Conservation (phyloP, 2,329 filamentous ascomycete species). For the Laburnicola sp. region DNA sequence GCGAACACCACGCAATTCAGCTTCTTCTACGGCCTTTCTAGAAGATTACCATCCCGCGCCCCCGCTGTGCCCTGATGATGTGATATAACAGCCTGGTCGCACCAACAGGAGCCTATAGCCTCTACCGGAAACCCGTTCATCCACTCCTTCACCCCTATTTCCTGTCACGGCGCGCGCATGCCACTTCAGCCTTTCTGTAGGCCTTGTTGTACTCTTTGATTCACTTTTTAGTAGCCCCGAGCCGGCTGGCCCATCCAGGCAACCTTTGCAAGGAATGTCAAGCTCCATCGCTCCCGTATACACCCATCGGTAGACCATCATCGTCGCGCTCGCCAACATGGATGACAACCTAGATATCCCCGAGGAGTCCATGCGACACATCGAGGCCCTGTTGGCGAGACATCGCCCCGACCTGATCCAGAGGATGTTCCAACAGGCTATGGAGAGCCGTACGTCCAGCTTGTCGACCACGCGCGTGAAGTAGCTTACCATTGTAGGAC, state of each 20-base stretch:
- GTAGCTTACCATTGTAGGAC: slow-evolving; percentile 34
- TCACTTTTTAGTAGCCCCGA: slow-evolving; percentile 10
- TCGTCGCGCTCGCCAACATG: slow-evolving; percentile 26
- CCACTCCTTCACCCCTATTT: slow-evolving; percentile 34
- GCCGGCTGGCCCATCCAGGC: slow-evolving; percentile 3
- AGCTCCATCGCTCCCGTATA: slow-evolving; percentile 10
- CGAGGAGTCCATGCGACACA: slow-evolving; percentile 44
- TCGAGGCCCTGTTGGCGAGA: slow-evolving; percentile 41
- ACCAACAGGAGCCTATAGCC: slow-evolving; percentile 38
- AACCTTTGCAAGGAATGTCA: slow-evolving; percentile 18
- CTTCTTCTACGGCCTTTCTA: slow-evolving; percentile 44
- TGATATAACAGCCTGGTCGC: slow-evolving; percentile 44
- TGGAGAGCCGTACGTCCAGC: slow-evolving; percentile 39
- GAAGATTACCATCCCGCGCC: slow-evolving; percentile 41
- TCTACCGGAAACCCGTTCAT: slow-evolving; percentile 37
- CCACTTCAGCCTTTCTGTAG: slow-evolving; percentile 28
- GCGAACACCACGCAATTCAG: slow-evolving; percentile 37
- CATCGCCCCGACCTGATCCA: slow-evolving; percentile 44
- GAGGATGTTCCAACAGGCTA: slow-evolving; percentile 42
- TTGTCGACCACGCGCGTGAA: not conserved
- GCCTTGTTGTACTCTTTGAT: slow-evolving; percentile 13
- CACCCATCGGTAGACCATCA: slow-evolving; percentile 13
- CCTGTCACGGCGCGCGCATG: slow-evolving; percentile 22
- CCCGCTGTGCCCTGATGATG: slow-evolving; percentile 42
- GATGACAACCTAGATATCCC: slow-evolving; percentile 42